These are phyloP conservation scores for Petunia hybrid DNA, from an alignment of 305 asterid species.

Conservation along the genomic window DNA sequence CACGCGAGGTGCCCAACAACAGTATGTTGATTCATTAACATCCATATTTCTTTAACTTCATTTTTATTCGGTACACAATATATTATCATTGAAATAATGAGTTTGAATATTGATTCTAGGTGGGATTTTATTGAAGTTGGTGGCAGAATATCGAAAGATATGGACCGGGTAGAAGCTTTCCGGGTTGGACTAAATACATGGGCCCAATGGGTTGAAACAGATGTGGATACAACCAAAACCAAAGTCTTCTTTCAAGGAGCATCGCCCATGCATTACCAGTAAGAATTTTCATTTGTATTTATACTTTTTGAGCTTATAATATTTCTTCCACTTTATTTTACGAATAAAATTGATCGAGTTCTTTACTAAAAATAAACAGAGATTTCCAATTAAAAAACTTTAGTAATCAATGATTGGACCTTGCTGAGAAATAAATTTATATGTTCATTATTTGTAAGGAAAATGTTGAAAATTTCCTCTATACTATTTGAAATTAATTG, in stretches of 20 bases:
- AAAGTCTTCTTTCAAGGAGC: slow-evolving; percentile 67
- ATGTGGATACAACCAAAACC: slow-evolving; percentile 48
- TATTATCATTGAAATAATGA: not conserved
- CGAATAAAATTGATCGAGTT: too few relatives aligned
- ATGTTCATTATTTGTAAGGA: too few relatives aligned
- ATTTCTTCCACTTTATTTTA: not conserved
- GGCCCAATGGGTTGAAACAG: slow-evolving; percentile 65
- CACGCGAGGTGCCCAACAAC: slow-evolving; percentile 61
- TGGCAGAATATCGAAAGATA: slow-evolving; percentile 55
- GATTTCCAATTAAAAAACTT: too few relatives aligned
- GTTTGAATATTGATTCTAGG: slow-evolving; percentile 36
- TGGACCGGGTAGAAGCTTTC: slow-evolving; percentile 69
- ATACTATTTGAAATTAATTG: too few relatives aligned
- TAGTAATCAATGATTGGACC: too few relatives aligned
- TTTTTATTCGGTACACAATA: not conserved
- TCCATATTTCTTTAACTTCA: not conserved
- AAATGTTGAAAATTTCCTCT: too few relatives aligned
- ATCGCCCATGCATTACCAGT: slow-evolving; percentile 64
- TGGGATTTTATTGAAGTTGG: slow-evolving; percentile 60
- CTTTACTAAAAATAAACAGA: too few relatives aligned
- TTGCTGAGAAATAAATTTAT: too few relatives aligned
- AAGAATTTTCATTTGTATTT: slow-evolving; percentile 24
- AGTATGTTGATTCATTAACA: slow-evolving; percentile 40
- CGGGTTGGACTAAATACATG: slow-evolving; percentile 57
- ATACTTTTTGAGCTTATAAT: not conserved